Conservation (phyloP, 306 rosid genomes). For the Cucumis melo region DNA sequence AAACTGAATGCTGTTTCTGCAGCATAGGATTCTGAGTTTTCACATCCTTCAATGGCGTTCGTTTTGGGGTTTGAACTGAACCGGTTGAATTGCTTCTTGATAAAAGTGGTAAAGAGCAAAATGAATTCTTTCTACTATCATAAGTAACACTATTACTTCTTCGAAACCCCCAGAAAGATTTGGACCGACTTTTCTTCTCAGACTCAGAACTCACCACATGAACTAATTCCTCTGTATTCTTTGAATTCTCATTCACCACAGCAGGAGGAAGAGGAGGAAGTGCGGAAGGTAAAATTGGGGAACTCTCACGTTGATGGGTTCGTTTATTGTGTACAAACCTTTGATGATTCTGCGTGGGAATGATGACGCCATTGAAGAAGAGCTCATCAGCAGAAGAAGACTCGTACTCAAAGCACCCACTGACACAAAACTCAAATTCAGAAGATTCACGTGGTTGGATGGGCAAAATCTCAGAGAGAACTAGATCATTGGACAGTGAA, state of each 20-base stretch:
- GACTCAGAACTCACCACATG: slow-evolving; percentile 11
- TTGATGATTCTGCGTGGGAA: slow-evolving; percentile 39
- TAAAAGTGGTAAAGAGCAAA: slow-evolving; percentile 36
- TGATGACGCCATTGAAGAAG: slow-evolving; percentile 67
- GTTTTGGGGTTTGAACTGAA: slow-evolving; percentile 40
- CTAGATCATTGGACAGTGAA: neutral
- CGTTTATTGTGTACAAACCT: neutral
- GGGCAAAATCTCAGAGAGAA: neutral
- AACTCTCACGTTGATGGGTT: neutral
- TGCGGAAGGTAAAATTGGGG: slow-evolving; percentile 5
- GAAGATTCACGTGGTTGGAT: slow-evolving; percentile 2
- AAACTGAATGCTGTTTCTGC: slow-evolving; percentile 21
- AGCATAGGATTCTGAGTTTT: neutral
- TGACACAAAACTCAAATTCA: slow-evolving; percentile 62
- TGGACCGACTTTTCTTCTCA: slow-evolving; percentile 32
- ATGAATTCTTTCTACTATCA: slow-evolving; percentile 36
- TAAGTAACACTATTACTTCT: slow-evolving; percentile 70
- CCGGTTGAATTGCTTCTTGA: slow-evolving; percentile 79
- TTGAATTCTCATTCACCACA: slow-evolving; percentile 14
- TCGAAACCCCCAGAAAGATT: slow-evolving; percentile 73
- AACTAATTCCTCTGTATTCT: slow-evolving; percentile 20
- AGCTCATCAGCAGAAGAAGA: slow-evolving; percentile 89
- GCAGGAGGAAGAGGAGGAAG: slow-evolving; percentile 45
- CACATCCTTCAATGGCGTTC: slow-evolving; percentile 22
- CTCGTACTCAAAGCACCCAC: slow-evolving; percentile 15